A percentile compares a stretch with the other conserved stretches of the same genome.
These are phyloP conservation scores for Sugiyamaella pinicola DNA, from an alignment of 1,139 yeast species.

Conservation along the genomic window DNA sequence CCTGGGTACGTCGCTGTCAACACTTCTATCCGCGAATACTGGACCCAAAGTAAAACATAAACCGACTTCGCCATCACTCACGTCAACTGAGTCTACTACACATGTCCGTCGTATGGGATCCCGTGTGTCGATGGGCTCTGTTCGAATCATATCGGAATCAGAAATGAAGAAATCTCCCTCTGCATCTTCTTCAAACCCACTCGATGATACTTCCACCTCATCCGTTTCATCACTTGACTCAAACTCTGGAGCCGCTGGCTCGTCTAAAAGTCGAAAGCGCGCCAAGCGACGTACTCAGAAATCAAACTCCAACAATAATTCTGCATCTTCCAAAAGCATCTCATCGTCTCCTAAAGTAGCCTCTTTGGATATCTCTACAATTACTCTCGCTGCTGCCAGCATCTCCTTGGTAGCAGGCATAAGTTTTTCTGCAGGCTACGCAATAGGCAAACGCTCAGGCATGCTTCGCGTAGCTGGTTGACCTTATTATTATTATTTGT, in stretches of 20 bases:
- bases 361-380: conserved; percentile 27
- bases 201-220: background rate
- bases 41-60: background rate
- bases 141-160: conserved; percentile 17
- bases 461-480: conserved; percentile 24
- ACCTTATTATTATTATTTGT: background rate
- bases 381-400: conserved; percentile 38
- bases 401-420: conserved; percentile 38
- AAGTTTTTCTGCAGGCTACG: conserved; percentile 40
- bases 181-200: background rate
- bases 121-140: conserved; percentile 14
- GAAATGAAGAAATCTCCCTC: conserved; percentile 18
- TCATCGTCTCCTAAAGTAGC: conserved; percentile 12
- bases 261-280: background rate
- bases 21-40: conserved; percentile 24
- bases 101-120: conserved; percentile 12
- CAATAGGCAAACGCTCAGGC: conserved; percentile 35
- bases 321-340: background rate
- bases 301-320: background rate
- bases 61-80: background rate
- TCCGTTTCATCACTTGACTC: conserved; percentile 3
- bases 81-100: background rate
- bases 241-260: background rate
- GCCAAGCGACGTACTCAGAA: conserved; percentile 3
- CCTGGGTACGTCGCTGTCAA: conserved; percentile 29